These are phyloP conservation scores for Zopfochytrium polystomum DNA, from an alignment of 371 early-diverging fungal species.

Conservation along the genomic window DNA sequence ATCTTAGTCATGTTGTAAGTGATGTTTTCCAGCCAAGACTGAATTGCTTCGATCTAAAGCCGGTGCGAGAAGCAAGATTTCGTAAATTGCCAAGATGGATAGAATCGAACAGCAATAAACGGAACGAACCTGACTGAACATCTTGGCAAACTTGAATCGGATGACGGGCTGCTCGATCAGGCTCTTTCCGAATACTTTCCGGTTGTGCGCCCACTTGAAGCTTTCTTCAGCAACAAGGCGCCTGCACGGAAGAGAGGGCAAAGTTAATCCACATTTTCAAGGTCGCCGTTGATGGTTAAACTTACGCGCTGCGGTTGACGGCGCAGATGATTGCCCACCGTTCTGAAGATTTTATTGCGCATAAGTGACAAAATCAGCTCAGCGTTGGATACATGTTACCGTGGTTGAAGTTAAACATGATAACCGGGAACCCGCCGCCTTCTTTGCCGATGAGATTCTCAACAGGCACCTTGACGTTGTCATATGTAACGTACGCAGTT, in stretches of 20 bases:
- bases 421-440: constrained; percentile 37
- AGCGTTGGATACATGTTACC: background rate
- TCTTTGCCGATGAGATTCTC: constrained; percentile 45
- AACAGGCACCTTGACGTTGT: constrained; percentile 48
- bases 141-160: constrained; percentile 44
- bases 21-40: constrained; percentile 45
- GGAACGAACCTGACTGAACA: constrained; percentile 29
- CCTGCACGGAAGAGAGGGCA: too few species aligned
- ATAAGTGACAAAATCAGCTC: background rate
- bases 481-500: constrained; percentile 43
- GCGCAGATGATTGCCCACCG: constrained; percentile 38
- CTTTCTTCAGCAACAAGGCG: constrained; percentile 38
- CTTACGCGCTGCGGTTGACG: constrained; percentile 23
- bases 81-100: constrained; percentile 14
- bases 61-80: constrained; percentile 16
- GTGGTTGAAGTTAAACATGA: constrained; percentile 46
- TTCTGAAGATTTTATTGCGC: constrained; percentile 10
- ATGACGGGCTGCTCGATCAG: constrained; percentile 50
- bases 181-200: constrained; percentile 44
- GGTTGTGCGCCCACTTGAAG: constrained; percentile 49
- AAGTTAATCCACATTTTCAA: constrained; percentile 25
- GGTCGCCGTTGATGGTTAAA: too few species aligned
- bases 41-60: constrained; percentile 41
- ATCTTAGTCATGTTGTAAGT: constrained; percentile 67
- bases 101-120: background rate